Conservation (phyloP, 805 yeast species). For the Nakazawaea wyomingensis region DNA sequence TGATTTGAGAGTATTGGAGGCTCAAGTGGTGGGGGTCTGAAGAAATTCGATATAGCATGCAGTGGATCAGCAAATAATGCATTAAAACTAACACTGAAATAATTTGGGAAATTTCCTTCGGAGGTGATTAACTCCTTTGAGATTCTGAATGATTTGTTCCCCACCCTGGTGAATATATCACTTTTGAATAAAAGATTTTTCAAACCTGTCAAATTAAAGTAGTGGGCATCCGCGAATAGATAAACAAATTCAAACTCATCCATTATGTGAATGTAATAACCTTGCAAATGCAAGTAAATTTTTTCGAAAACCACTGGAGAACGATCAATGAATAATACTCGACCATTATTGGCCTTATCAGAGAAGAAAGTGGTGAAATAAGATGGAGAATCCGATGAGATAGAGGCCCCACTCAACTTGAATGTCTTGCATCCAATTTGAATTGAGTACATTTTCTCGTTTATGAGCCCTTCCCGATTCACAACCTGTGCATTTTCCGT, state of each 20-base stretch:
- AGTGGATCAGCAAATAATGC: slow-evolving; percentile 45
- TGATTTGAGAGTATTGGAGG: slow-evolving; percentile 50
- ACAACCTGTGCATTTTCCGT: background rate
- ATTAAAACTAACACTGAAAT: slow-evolving; percentile 58
- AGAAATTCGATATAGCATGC: slow-evolving; percentile 37
- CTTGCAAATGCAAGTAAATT: slow-evolving; percentile 72
- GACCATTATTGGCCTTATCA: slow-evolving; percentile 29
- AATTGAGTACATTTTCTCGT: slow-evolving; percentile 60
- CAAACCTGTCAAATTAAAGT: slow-evolving; percentile 60
- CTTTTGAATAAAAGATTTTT: slow-evolving; percentile 42
- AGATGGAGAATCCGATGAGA: slow-evolving; percentile 83
- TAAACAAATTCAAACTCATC: slow-evolving; percentile 58
- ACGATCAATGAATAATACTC: slow-evolving; percentile 63
- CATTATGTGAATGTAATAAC: slow-evolving; percentile 61
- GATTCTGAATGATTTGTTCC: slow-evolving; percentile 54
- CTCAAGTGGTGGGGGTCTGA: slow-evolving; percentile 76
- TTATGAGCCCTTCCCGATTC: background rate
- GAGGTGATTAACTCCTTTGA: slow-evolving; percentile 47
- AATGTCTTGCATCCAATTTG: slow-evolving; percentile 65
- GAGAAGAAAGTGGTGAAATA: slow-evolving; percentile 73
- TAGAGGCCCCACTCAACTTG: slow-evolving; percentile 74
- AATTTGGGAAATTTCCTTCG: slow-evolving; percentile 75
- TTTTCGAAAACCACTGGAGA: slow-evolving; percentile 62
- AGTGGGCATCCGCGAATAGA: slow-evolving; percentile 64
- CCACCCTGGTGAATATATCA: slow-evolving; percentile 54